Conservation (phyloP, 768 basidiomycete species). For the Hygrophoropsis aurantiaca region DNA sequence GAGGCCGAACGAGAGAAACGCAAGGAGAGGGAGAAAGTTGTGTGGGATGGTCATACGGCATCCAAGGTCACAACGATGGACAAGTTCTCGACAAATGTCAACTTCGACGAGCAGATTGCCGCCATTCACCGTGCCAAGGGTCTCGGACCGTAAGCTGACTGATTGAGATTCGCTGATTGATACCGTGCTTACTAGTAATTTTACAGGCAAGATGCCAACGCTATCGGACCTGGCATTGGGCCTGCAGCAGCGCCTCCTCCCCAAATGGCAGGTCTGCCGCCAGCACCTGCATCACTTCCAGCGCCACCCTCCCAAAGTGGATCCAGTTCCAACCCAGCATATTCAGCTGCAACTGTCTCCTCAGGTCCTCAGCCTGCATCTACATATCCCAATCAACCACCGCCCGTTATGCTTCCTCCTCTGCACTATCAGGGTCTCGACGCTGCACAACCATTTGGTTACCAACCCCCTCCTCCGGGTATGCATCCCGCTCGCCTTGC, state of each 20-base stretch:
- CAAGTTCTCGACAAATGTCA: conserved; percentile 91
- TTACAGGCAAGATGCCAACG: conserved; percentile 67
- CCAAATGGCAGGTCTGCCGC: conserved; percentile 59
- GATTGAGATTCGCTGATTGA: neutral
- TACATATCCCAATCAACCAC: conserved; percentile 52
- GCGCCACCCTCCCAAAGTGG: conserved; percentile 57
- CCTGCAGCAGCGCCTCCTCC: conserved; percentile 73
- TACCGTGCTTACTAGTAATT: conserved; percentile 11
- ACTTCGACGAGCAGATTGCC: conserved; percentile 97
- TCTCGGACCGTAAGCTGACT: conserved; percentile 69
- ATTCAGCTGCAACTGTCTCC: conserved; percentile 82
- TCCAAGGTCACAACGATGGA: conserved; percentile 90
- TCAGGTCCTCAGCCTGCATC: conserved; percentile 92
- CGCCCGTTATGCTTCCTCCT: conserved; percentile 81
- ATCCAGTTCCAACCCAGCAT: conserved; percentile 47
- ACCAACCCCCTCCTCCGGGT: conserved; percentile 65
- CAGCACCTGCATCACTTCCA: conserved; percentile 72
- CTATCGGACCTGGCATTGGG: conserved; percentile 86
- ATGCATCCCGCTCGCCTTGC: conserved; percentile 72
- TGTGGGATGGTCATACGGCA: conserved; percentile 98
- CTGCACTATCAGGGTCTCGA: conserved; percentile 81
- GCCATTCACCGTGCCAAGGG: conserved; percentile 94
- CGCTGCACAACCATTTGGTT: conserved; percentile 76
- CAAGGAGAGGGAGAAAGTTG: conserved; percentile 90
- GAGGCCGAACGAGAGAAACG: conserved; percentile 79